These are phyloP conservation scores for Tetrapisispora nanseiensis DNA, from an alignment of 805 yeast genomes.

Conservation along the genomic window DNA sequence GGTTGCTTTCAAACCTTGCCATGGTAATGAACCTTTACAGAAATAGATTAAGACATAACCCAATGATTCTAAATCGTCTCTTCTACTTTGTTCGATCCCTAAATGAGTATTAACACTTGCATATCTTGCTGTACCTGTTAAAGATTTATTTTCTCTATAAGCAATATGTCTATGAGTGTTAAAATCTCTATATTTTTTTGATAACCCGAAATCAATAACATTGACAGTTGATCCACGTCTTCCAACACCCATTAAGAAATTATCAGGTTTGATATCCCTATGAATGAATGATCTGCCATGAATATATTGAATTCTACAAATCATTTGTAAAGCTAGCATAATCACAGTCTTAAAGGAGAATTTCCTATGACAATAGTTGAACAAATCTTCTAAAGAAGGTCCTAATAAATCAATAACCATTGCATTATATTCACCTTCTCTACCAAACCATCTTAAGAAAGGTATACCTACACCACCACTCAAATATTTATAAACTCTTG, in stretches of 20 bases:
- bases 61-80: slow-evolving; percentile 91
- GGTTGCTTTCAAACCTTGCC: slow-evolving; percentile 98
- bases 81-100: slow-evolving; percentile 93
- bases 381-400: slow-evolving; percentile 89
- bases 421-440: slow-evolving; percentile 94
- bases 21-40: slow-evolving; percentile 91
- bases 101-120: slow-evolving; percentile 93
- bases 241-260: slow-evolving; percentile 81
- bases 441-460: slow-evolving; percentile 93
- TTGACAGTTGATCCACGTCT: slow-evolving; percentile 92
- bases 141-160: slow-evolving; percentile 89
- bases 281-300: slow-evolving; percentile 91
- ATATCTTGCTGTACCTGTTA: slow-evolving; percentile 98
- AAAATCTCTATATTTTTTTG: slow-evolving; percentile 91
- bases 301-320: slow-evolving; percentile 89
- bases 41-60: slow-evolving; percentile 93
- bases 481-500: slow-evolving; percentile 87
- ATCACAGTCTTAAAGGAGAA: slow-evolving; percentile 90
- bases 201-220: slow-evolving; percentile 89
- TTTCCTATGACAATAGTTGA: slow-evolving; percentile 91
- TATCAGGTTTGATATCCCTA: slow-evolving; percentile 81
- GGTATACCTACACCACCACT: slow-evolving; percentile 98
- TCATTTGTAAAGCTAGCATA: slow-evolving; percentile 86
- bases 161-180: slow-evolving; percentile 93
- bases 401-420: slow-evolving; percentile 95